Conservation (phyloP, 1,284 basidiomycete genomes). For the Ceratobasidium sp. region DNA sequence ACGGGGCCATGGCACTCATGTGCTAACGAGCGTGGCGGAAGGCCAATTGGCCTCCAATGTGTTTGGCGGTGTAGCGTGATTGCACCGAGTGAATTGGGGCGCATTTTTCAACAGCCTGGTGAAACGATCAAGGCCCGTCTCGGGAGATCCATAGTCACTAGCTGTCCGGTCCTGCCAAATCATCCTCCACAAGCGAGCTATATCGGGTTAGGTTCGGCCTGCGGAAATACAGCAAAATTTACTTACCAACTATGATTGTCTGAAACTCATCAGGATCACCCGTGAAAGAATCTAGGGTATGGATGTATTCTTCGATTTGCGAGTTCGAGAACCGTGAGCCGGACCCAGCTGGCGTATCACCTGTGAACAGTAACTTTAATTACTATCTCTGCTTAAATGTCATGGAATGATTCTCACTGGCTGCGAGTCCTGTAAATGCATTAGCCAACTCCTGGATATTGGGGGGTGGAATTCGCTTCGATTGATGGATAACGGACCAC, state of each 20-base stretch:
- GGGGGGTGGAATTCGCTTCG: too few species aligned
- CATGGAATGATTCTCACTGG: not conserved
- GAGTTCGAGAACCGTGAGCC: not conserved
- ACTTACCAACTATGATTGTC: constrained; percentile 10
- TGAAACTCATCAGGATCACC: not conserved
- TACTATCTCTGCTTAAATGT: too few species aligned
- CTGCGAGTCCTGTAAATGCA: too few species aligned
- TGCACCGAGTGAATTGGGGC: not conserved
- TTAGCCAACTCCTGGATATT: too few species aligned
- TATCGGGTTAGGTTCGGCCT: not conserved
- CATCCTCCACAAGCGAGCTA: constrained; percentile 29
- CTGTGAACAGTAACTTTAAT: not conserved
- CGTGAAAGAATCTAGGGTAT: not conserved
- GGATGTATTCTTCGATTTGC: not conserved
- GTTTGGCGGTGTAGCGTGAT: not conserved
- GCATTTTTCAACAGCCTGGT: not conserved
- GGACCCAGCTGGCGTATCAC: constrained; percentile 2
- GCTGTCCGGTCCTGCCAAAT: constrained; percentile 23
- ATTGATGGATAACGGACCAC: too few species aligned
- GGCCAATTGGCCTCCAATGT: too few species aligned
- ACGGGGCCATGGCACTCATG: too few species aligned
- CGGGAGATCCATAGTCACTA: not conserved
- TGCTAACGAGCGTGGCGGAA: too few species aligned
- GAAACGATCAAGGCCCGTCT: constrained; percentile 26
- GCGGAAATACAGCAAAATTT: too few species aligned